Conservation (phyloP, 352 stramenopile species). For the Elongisporangium anandrum region DNA sequence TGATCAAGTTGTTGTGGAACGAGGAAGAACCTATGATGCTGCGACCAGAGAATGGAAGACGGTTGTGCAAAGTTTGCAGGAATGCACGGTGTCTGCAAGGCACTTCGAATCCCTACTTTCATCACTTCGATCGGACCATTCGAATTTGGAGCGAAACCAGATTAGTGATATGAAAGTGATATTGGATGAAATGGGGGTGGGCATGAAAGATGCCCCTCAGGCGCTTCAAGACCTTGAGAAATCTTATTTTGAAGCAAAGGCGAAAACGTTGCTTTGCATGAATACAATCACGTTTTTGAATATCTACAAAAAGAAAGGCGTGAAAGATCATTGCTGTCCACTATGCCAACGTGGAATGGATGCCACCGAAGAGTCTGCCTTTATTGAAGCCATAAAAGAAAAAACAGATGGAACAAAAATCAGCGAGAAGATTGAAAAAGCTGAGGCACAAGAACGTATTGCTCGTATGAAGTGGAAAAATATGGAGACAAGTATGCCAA, state of each 20-base stretch:
- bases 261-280: conserved; percentile 74
- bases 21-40: conserved; percentile 12
- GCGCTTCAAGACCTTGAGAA: conserved; percentile 50
- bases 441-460: conserved; percentile 39
- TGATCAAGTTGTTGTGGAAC: conserved; percentile 17
- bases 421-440: conserved; percentile 71
- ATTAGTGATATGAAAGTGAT: conserved; percentile 42
- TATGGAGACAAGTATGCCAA: conserved; percentile 56
- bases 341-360: conserved; percentile 65
- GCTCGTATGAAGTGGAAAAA: conserved; percentile 51
- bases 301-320: conserved; percentile 82
- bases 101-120: conserved; percentile 38
- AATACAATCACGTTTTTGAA: conserved; percentile 82
- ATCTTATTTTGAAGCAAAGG: conserved; percentile 72
- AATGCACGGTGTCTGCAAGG: conserved; percentile 49
- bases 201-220: conserved; percentile 42
- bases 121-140: conserved; percentile 35
- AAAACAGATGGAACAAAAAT: conserved; percentile 78
- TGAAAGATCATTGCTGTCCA: conserved; percentile 77
- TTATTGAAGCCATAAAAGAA: conserved; percentile 54
- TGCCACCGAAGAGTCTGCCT: conserved; percentile 50
- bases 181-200: conserved; percentile 42
- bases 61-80: conserved; percentile 40
- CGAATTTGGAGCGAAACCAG: conserved; percentile 46
- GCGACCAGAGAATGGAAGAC: conserved; percentile 22